A percentile compares a stretch with the other conserved stretches of the same genome.
phyloP scores from a whole-genome alignment of 805 yeast genomes.

The Isabelozyma rhagii region DNA sequence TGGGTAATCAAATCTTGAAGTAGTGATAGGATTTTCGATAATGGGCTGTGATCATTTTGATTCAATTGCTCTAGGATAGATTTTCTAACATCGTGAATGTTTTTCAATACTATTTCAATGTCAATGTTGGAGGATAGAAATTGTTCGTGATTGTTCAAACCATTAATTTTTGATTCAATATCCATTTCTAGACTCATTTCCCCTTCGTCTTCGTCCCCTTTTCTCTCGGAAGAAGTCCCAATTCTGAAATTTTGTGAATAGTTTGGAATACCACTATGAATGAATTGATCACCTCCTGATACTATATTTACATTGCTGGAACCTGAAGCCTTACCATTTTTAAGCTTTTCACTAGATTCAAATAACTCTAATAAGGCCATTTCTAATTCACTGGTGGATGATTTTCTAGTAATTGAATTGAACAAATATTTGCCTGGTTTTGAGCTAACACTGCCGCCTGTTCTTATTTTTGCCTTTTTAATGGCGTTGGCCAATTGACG shows the following conservation, averaged over 20 bases:
- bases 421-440: conserved; percentile 4
- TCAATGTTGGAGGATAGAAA: not conserved
- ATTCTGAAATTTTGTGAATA: not conserved
- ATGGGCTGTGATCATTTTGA: not conserved
- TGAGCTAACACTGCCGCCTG: not conserved
- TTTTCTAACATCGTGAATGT: not conserved
- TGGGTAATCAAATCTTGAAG: not conserved
- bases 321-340: conserved; percentile 17
- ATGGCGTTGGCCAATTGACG: conserved; percentile 32
- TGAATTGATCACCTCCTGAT: not conserved
- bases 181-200: not conserved
- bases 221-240: not conserved
- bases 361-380: conserved; percentile 22
- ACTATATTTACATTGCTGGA: not conserved
- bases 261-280: not conserved
- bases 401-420: conserved; percentile 11
- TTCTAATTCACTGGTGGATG: conserved; percentile 26
- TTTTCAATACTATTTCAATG: not conserved
- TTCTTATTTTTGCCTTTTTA: conserved; percentile 19
- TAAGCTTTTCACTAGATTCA: conserved; percentile 29
- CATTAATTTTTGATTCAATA: not conserved
- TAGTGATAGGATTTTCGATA: not conserved
- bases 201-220: not conserved
- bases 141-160: not conserved
- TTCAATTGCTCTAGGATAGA: not conserved